These are phyloP conservation scores for Ascochyta clinopodiicola DNA, from an alignment of 2,329 filamentous ascomycete species.

Conservation along the genomic window DNA sequence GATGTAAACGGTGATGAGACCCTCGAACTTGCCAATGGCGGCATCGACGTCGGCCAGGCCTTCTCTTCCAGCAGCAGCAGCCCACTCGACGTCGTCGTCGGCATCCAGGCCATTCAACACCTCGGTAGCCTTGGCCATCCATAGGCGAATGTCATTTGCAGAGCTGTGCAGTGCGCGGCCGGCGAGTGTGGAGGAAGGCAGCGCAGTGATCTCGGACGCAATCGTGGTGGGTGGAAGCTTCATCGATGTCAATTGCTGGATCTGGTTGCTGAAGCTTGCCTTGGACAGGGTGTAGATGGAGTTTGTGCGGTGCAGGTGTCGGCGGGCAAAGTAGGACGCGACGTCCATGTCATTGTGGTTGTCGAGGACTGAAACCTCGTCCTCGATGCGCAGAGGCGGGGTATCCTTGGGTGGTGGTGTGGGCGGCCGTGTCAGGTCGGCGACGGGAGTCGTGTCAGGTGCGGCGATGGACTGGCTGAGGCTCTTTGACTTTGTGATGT, in stretches of 20 bases:
- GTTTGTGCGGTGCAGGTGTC: constrained; percentile 66
- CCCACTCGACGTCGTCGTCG: constrained; percentile 98
- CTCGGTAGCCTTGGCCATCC: constrained; percentile 91
- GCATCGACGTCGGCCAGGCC: constrained; percentile 72
- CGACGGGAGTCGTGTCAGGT: constrained; percentile 20
- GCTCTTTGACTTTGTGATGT: constrained; percentile 72
- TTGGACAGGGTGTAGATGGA: constrained; percentile 95
- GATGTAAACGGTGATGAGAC: constrained; percentile 90
- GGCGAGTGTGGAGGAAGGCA: constrained; percentile 84
- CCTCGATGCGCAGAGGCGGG: constrained; percentile 55
- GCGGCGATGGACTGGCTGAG: constrained; percentile 45
- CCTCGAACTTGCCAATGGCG: constrained; percentile 83
- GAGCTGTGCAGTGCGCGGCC: constrained; percentile 83
- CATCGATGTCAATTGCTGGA: constrained; percentile 89
- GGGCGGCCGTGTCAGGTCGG: constrained; percentile 20
- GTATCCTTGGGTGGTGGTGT: constrained; percentile 60
- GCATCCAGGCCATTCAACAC: constrained; percentile 89
- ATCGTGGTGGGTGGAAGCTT: constrained; percentile 86
- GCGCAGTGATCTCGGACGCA: constrained; percentile 81
- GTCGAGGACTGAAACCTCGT: constrained; percentile 43
- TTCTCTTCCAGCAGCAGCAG: constrained; percentile 82
- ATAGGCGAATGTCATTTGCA: constrained; percentile 89
- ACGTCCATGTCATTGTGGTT: constrained; percentile 55
- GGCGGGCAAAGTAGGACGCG: constrained; percentile 70
- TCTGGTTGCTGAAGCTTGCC: constrained; percentile 89